A percentile compares a stretch with the other conserved stretches of the same genome.
phyloP scores from a whole-genome alignment of 2,329 filamentous ascomycete species.

The Talaromyces sp. region DNA sequence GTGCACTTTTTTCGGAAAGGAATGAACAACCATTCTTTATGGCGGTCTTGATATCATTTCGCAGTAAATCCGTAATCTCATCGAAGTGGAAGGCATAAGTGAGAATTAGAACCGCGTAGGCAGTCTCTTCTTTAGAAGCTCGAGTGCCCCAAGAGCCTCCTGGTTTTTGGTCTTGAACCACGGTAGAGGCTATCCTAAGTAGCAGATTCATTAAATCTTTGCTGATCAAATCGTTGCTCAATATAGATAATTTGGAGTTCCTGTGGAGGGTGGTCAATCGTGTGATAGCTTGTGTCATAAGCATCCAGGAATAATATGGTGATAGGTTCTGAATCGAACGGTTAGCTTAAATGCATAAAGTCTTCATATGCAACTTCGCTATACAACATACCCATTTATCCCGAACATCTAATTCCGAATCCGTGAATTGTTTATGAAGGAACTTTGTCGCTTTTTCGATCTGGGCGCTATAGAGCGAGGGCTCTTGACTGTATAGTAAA shows the following conservation, averaged over 20 bases:
- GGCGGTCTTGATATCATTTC: not conserved
- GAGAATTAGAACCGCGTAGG: slow-evolving; percentile 22
- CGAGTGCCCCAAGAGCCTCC: slow-evolving; percentile 22
- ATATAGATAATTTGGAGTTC: not conserved
- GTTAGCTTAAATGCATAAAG: not conserved
- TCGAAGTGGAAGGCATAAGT: slow-evolving; percentile 14
- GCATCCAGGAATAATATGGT: slow-evolving; percentile 22
- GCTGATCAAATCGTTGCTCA: not conserved
- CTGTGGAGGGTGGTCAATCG: slow-evolving; percentile 16
- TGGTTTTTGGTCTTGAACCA: slow-evolving; percentile 16
- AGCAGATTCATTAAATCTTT: slow-evolving; percentile 9
- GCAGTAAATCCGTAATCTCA: not conserved
- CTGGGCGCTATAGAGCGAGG: slow-evolving; percentile 20
- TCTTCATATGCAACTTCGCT: too few relatives aligned
- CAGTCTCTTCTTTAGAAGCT: slow-evolving; percentile 22
- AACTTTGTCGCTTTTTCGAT: slow-evolving; percentile 28
- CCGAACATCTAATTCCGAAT: slow-evolving; percentile 21
- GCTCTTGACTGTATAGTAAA: slow-evolving; percentile 26
- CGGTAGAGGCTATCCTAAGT: slow-evolving; percentile 6
- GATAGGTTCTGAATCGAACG: slow-evolving; percentile 18
- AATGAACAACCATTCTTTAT: not conserved
- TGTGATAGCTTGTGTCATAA: slow-evolving; percentile 21
- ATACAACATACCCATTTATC: slow-evolving; percentile 30
- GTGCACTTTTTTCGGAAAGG: not conserved
- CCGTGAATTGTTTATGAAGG: slow-evolving; percentile 27